Evolutionary conservation across 805 yeast species (phyloP).

Genomic region (Wickerhamiella dianesei): DNA sequence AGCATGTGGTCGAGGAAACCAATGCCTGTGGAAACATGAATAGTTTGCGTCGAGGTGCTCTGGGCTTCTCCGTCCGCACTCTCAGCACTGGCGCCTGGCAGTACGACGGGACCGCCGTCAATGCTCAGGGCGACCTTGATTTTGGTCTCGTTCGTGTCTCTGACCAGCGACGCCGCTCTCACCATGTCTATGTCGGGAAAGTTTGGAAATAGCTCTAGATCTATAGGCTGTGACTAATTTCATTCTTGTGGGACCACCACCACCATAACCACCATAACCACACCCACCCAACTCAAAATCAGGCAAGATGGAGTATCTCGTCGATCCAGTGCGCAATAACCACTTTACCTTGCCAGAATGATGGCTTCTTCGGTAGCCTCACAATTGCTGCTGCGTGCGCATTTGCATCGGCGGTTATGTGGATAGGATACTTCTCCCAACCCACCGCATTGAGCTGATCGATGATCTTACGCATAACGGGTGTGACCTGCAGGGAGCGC

Average conservation of each 20-base stretch:
- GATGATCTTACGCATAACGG: constrained; percentile 39
- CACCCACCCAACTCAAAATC: too few species aligned
- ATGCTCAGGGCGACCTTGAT: constrained; percentile 73
- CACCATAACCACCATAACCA: too few species aligned
- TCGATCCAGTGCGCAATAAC: constrained; percentile 54
- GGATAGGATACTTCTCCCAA: constrained; percentile 63
- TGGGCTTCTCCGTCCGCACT: constrained; percentile 43
- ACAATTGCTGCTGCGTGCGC: constrained; percentile 78
- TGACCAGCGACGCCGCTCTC: constrained; percentile 35
- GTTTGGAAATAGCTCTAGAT: not conserved
- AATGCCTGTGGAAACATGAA: constrained; percentile 76
- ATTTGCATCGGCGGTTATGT: constrained; percentile 48
- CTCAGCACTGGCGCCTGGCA: constrained; percentile 38
- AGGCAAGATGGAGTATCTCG: constrained; percentile 24
- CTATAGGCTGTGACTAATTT: not conserved
- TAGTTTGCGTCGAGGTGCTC: constrained; percentile 53
- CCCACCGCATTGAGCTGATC: constrained; percentile 40
- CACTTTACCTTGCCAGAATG: constrained; percentile 54
- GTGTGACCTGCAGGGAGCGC: constrained; percentile 9
- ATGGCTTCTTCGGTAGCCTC: constrained; percentile 38
- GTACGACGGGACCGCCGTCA: constrained; percentile 68
- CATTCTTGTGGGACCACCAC: too few species aligned
- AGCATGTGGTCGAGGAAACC: constrained; percentile 97
- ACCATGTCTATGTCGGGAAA: not conserved
- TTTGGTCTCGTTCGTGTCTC: constrained; percentile 87